Evolutionary conservation across 164 flowering plant species (phyloP).

Genomic region (Vitis amurensis): DNA sequence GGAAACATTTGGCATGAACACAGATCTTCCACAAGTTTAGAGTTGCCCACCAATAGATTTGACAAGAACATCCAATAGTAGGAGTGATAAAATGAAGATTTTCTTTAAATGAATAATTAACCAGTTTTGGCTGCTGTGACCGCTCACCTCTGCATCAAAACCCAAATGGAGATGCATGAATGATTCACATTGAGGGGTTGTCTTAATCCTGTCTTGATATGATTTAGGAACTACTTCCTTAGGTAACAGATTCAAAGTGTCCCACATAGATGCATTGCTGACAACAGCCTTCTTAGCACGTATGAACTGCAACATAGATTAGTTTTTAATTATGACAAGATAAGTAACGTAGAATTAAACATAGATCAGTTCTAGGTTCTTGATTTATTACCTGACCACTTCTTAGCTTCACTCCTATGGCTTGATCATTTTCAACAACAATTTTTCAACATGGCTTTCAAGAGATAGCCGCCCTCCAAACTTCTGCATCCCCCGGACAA

Average conservation of each 20-base stretch:
- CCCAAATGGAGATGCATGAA: conserved; percentile 99
- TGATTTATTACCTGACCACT: conserved; percentile 56
- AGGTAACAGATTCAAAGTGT: conserved; percentile 76
- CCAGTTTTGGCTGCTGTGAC: too few species aligned
- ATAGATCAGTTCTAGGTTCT: too few species aligned
- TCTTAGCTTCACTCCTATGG: conserved; percentile 74
- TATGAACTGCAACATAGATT: conserved; percentile 58
- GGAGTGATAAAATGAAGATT: too few species aligned
- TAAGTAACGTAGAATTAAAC: background rate
- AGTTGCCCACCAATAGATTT: too few species aligned
- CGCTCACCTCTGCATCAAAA: conserved; percentile 81
- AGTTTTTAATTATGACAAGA: background rate
- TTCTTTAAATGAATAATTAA: too few species aligned
- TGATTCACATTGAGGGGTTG: conserved; percentile 88
- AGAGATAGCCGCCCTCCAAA: conserved; percentile 83
- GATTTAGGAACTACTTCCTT: conserved; percentile 59
- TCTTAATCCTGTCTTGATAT: conserved; percentile 50
- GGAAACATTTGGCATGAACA: too few species aligned
- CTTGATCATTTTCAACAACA: conserved; percentile 80
- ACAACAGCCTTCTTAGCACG: conserved; percentile 94
- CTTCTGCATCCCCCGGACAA: conserved; percentile 80
- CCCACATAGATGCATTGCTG: conserved; percentile 99
- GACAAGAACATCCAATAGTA: too few species aligned
- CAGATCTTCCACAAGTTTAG: too few species aligned
- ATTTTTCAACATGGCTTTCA: conserved; percentile 69